These are phyloP conservation scores for Plasmodium gaboni DNA, from an alignment of 169 alveolate genomes.

Conservation along the genomic window DNA sequence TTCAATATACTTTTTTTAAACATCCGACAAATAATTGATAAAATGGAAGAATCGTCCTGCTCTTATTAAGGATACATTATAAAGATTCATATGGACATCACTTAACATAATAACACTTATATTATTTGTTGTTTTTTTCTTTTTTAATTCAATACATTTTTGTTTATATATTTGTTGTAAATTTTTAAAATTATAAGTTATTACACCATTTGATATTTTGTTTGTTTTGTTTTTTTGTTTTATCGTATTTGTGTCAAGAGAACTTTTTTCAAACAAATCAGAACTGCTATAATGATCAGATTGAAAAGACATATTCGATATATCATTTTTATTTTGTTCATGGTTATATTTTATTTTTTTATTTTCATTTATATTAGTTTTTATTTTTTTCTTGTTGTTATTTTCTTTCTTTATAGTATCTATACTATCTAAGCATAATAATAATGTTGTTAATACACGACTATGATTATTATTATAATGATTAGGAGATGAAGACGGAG, in stretches of 20 bases:
- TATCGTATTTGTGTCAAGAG: neutral
- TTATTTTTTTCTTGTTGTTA: neutral
- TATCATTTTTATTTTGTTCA: neutral
- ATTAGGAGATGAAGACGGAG: too few species aligned
- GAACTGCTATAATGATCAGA: neutral
- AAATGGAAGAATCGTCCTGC: slow-evolving; percentile 75
- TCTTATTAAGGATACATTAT: slow-evolving; percentile 47
- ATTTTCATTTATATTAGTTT: neutral
- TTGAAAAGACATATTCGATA: neutral
- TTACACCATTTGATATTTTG: slow-evolving; percentile 15
- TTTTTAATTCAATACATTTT: neutral
- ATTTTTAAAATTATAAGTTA: slow-evolving; percentile 45
- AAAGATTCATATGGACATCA: slow-evolving; percentile 30
- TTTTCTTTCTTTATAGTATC: slow-evolving; percentile 26
- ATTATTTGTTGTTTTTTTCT: slow-evolving; percentile 44
- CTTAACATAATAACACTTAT: slow-evolving; percentile 67
- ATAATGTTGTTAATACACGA: slow-evolving; percentile 34
- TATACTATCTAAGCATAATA: slow-evolving; percentile 57
- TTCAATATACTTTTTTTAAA: too few species aligned
- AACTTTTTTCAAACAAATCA: neutral
- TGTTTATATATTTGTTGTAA: slow-evolving; percentile 59
- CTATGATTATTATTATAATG: slow-evolving; percentile 6
- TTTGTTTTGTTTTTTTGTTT: neutral
- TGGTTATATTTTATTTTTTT: neutral
- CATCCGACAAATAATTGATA: slow-evolving; percentile 31